Percentiles rank a stretch among this genome's conserved stretches.
These are phyloP conservation scores for Annulohypoxylon nitens DNA, from an alignment of 495 filamentous ascomycete species.

Conservation along the genomic window DNA sequence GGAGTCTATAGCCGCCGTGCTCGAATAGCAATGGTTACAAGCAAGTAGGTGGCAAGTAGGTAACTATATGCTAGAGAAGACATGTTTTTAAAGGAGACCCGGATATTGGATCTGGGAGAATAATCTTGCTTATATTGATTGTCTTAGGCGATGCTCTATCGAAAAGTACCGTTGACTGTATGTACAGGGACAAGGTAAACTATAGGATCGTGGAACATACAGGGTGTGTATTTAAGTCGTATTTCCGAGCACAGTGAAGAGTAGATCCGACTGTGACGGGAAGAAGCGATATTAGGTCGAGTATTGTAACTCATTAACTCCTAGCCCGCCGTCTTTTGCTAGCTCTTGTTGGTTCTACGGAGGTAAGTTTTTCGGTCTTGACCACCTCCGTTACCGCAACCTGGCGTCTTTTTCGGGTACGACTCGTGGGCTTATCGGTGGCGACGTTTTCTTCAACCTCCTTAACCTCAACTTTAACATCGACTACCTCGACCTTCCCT, in stretches of 20 bases:
- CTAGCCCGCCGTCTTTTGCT: constrained; percentile 39
- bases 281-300: neutral
- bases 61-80: too few relatives aligned
- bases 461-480: constrained; percentile 54
- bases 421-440: constrained; percentile 4
- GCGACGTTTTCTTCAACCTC: constrained; percentile 46
- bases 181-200: neutral
- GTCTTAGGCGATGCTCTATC: neutral
- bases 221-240: neutral
- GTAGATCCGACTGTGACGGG: neutral
- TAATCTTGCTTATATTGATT: too few relatives aligned
- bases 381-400: constrained; percentile 29
- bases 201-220: neutral
- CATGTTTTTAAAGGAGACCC: too few relatives aligned
- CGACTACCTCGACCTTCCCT: constrained; percentile 64
- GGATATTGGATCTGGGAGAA: too few relatives aligned
- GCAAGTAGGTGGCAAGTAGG: too few relatives aligned
- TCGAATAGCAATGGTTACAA: too few relatives aligned
- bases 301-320: constrained; percentile 30
- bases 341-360: constrained; percentile 21
- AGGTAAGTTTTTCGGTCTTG: constrained; percentile 36
- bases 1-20: too few relatives aligned
- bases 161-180: neutral
- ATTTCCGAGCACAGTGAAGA: neutral
- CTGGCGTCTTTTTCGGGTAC: constrained; percentile 32